Evolutionary conservation across 106 monocot genomes (phyloP), one percentile per base, ranked within the genome.

Genomic region (Dendrobium officinale): DNA sequence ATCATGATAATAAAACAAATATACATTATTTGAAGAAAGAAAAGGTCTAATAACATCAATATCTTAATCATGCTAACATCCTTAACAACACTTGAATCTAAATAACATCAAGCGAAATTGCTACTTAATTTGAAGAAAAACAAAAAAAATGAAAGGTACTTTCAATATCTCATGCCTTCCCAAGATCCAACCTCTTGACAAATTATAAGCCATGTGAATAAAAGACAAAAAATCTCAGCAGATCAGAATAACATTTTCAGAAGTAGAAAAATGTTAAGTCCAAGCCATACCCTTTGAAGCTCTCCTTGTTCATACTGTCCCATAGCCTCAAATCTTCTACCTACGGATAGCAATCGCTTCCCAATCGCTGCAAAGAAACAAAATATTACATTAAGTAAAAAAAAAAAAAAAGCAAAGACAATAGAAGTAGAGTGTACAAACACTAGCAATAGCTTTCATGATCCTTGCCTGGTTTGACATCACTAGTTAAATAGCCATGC

Each of bases 221-320:
- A 51, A 51, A 51, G 10, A 13, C 10, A 15, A 51, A 13, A 51
- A 51, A 51, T 37, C 51, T 51, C 51, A 51, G 15, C 13, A 51
- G 51, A 51, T 51, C 13, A 51, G 13, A 51, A 51, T 51, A 51
- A 51, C 51, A 51, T 10, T 15, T 51, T 51, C 2, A 51, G 51
- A 51, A 51, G 3, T 51, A 51, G 51, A 51, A 51, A 51, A 51
- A 51, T 51, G 2, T 51, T 15, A 15, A 51, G 51, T 64, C 64
- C 64, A 64, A 64, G 24, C n/a, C 74, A 74, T 86, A 89, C 92
- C 85, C 55, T 89, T 80, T 89, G 82, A 8, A 79, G 77, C 75
- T 89, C 92, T 80, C 92, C 92, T 75, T 92, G 73, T 77, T 87
- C 92, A 84, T 88, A 92, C 54, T 84, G 84, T 42, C 92, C 92